phyloP scores from a whole-genome alignment of 2,329 filamentous ascomycete species.

The Byssothecium circinans region DNA sequence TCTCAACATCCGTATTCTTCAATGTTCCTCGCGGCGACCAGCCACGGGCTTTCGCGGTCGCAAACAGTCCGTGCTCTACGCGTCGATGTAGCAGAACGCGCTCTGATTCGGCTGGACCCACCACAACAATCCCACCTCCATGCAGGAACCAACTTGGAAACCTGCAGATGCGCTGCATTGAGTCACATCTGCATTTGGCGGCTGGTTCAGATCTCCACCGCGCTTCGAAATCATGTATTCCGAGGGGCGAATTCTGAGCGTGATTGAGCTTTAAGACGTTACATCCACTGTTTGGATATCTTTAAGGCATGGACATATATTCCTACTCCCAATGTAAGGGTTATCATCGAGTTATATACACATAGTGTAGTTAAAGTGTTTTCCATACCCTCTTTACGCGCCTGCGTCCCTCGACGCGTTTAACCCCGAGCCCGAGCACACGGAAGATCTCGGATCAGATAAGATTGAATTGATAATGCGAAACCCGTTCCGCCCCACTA shows the following conservation, averaged over 20 bases:
- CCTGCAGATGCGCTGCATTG: slow-evolving; percentile 15
- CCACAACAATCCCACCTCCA: slow-evolving; percentile 25
- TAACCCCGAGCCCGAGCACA: not conserved
- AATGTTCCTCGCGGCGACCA: slow-evolving; percentile 22
- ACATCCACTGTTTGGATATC: not conserved
- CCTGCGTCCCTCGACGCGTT: not conserved
- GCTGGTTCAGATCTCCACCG: slow-evolving; percentile 25
- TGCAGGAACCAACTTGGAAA: slow-evolving; percentile 18
- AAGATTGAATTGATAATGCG: slow-evolving; percentile 2
- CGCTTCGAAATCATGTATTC: slow-evolving; percentile 32
- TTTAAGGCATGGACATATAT: too few species aligned
- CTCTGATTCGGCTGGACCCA: slow-evolving; percentile 33
- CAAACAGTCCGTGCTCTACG: slow-evolving; percentile 32
- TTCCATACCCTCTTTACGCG: not conserved
- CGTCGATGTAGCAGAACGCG: slow-evolving; percentile 32
- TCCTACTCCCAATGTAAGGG: too few species aligned
- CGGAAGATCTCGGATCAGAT: slow-evolving; percentile 7
- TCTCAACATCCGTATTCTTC: too few species aligned
- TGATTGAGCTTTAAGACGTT: not conserved
- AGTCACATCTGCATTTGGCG: slow-evolving; percentile 26
- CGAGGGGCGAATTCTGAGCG: slow-evolving; percentile 8
- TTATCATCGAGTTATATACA: not conserved
- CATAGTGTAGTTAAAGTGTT: not conserved
- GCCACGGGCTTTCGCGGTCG: slow-evolving; percentile 25
- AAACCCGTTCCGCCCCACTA: not conserved